Percentiles rank a stretch among this genome's conserved stretches.
phyloP scores from a whole-genome alignment of 805 yeast species.

The Alloascoidea africana region DNA sequence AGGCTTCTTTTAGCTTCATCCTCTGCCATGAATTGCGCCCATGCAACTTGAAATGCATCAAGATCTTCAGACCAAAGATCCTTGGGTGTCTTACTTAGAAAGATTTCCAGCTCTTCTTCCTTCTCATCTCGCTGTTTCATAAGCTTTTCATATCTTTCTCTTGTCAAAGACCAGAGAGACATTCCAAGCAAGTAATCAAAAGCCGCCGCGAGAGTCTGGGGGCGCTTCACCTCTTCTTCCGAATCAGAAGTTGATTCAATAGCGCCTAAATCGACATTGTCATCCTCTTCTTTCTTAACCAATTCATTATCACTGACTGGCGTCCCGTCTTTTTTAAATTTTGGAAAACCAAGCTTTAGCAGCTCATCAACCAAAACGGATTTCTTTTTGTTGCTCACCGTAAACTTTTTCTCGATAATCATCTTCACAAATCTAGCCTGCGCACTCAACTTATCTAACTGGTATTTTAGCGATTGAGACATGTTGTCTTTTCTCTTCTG shows the following conservation, averaged over 20 bases:
- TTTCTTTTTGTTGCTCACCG: conserved; percentile 63
- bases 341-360: conserved; percentile 52
- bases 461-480: conserved; percentile 53
- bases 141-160: conserved; percentile 73
- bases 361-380: conserved; percentile 48
- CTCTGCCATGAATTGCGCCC: conserved; percentile 49
- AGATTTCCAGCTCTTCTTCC: conserved; percentile 50
- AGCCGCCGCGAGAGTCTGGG: conserved; percentile 34
- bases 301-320: conserved; percentile 32
- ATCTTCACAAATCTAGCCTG: conserved; percentile 88
- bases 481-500: conserved; percentile 80
- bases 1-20: conserved; percentile 23
- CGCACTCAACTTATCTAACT: conserved; percentile 55
- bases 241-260: conserved; percentile 21
- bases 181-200: conserved; percentile 84
- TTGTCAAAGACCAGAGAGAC: conserved; percentile 88
- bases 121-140: conserved; percentile 57
- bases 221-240: conserved; percentile 17
- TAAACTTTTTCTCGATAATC: conserved; percentile 64
- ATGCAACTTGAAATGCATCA: conserved; percentile 51
- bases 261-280: conserved; percentile 13
- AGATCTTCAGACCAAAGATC: conserved; percentile 83
- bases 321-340: conserved; percentile 54
- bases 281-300: conserved; percentile 19
- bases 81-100: conserved; percentile 60